These are phyloP conservation scores for Globisporangium rhizosaccharum DNA, from an alignment of 352 stramenopile genomes.

Conservation along the genomic window DNA sequence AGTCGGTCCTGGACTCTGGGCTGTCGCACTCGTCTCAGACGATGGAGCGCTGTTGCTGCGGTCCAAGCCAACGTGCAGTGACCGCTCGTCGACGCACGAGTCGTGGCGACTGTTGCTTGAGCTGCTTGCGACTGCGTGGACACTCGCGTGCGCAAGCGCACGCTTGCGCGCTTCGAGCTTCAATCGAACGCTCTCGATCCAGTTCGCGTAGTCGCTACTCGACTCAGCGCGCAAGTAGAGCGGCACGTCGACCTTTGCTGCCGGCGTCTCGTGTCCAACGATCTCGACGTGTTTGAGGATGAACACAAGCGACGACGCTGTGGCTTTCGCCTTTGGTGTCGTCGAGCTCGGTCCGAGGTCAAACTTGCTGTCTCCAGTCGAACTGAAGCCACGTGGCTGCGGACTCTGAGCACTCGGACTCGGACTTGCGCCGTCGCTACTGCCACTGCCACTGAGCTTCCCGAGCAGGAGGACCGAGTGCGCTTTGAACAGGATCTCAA, in stretches of 20 bases:
- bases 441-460: slow-evolving; percentile 9
- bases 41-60: too few relatives aligned
- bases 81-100: slow-evolving; percentile 7
- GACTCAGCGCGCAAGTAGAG: slow-evolving; percentile 49
- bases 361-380: neutral
- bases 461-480: slow-evolving; percentile 35
- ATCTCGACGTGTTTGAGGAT: slow-evolving; percentile 50
- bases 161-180: slow-evolving; percentile 50
- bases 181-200: slow-evolving; percentile 41
- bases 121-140: slow-evolving; percentile 6
- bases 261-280: slow-evolving; percentile 25
- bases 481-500: slow-evolving; percentile 53
- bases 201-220: slow-evolving; percentile 32
- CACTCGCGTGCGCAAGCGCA: slow-evolving; percentile 16
- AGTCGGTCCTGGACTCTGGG: neutral
- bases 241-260: slow-evolving; percentile 35
- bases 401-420: neutral
- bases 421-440: neutral
- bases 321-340: slow-evolving; percentile 10
- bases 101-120: neutral
- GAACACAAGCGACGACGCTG: slow-evolving; percentile 21
- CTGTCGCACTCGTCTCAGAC: too few relatives aligned
- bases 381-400: neutral
- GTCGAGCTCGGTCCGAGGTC: neutral
- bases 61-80: neutral